Conservation (phyloP, 2,329 filamentous ascomycete genomes). For the Grosmannia clavigera region DNA sequence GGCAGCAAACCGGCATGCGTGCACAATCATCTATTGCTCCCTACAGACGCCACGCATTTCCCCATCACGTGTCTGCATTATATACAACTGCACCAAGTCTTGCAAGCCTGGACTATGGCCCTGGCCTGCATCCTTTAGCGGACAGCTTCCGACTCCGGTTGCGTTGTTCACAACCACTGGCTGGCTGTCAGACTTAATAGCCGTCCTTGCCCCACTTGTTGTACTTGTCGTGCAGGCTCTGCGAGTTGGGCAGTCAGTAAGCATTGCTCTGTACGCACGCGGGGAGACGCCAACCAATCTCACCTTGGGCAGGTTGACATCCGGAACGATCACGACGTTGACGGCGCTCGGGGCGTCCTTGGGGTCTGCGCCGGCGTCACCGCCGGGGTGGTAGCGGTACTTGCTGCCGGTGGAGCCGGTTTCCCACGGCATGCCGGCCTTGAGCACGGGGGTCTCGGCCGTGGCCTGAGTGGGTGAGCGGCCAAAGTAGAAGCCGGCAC, state of each 20-base stretch:
- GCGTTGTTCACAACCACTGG: not conserved
- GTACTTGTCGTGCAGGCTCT: constrained; percentile 90
- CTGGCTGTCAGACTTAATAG: constrained; percentile 37
- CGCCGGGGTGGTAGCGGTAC: constrained; percentile 74
- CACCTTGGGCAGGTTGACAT: constrained; percentile 86
- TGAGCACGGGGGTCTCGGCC: constrained; percentile 65
- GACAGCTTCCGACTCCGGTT: not conserved
- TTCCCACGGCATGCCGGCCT: constrained; percentile 87
- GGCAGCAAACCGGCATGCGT: not conserved
- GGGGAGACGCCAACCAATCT: not conserved
- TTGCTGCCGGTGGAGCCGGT: constrained; percentile 50
- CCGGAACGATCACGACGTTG: constrained; percentile 87
- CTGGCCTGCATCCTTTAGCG: not conserved
- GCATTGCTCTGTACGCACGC: not conserved
- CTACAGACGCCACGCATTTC: not conserved
- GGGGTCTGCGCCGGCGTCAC: constrained; percentile 60
- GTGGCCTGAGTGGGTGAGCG: constrained; percentile 73
- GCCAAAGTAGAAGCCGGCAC: constrained; percentile 84
- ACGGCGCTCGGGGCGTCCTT: constrained; percentile 90
- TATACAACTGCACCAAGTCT: not conserved
- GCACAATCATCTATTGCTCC: constrained; percentile 2
- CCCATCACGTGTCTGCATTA: not conserved
- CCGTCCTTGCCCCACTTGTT: constrained; percentile 99
- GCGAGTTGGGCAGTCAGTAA: constrained; percentile 4
- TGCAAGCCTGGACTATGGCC: not conserved